Conservation (phyloP, 2,329 filamentous ascomycete species). For the Chrysosporium queenslandicum region DNA sequence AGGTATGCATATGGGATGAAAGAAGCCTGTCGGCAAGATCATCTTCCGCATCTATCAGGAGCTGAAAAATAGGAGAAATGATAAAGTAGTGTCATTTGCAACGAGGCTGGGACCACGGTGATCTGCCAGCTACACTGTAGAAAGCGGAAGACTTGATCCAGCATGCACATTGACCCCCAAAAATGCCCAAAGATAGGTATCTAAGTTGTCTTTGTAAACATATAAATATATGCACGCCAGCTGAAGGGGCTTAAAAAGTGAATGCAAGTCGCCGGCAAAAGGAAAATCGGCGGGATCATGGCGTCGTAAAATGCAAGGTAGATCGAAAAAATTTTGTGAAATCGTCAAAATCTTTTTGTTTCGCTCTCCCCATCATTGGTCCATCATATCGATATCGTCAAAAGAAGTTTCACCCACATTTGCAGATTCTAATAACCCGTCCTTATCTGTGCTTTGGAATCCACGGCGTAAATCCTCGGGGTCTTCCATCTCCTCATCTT, state of each 20-base stretch:
- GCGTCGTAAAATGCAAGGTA: neutral
- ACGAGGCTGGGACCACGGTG: constrained; percentile 5
- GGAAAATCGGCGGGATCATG: neutral
- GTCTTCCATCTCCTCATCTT: constrained; percentile 80
- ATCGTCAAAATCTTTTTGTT: neutral
- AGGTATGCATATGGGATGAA: neutral
- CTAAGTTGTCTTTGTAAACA: neutral
- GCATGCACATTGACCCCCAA: constrained; percentile 8
- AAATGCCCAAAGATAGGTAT: constrained; percentile 5
- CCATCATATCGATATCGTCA: constrained; percentile 52
- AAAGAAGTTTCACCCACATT: constrained; percentile 57
- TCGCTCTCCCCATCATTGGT: constrained; percentile 43
- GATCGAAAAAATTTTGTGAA: neutral
- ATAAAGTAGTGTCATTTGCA: constrained; percentile 3
- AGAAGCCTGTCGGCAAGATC: neutral
- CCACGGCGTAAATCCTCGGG: constrained; percentile 46
- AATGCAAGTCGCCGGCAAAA: neutral
- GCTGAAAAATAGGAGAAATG: neutral
- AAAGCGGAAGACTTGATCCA: constrained; percentile 3
- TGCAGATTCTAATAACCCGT: constrained; percentile 48
- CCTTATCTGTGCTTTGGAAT: constrained; percentile 28
- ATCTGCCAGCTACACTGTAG: constrained; percentile 4
- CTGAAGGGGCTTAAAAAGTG: constrained; percentile 11
- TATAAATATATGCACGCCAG: constrained; percentile 2
- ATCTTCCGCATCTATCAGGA: constrained; percentile 1